Evolutionary conservation across 139 green algal genomes (phyloP), one percentile per base, ranked within the genome.

Genomic region (Eudorina sp.): DNA sequence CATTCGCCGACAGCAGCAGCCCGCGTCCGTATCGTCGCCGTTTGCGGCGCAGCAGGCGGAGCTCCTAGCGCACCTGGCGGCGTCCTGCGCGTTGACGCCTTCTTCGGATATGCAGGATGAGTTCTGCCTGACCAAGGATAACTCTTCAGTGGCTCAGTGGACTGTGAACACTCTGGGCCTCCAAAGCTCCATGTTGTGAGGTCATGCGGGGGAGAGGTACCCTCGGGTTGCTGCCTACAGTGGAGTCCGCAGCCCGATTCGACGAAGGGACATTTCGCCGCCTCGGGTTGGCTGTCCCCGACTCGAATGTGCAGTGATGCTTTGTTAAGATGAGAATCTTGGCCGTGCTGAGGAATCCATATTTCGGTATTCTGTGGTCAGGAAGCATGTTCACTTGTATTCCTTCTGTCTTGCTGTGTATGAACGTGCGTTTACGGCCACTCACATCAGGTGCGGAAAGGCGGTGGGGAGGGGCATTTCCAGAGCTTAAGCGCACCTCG

Each of bases 141-240:
- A 58, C 9, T 36, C 9, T 27, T 55, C 62, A 23, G 60, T 86
- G 5, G 60, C 78, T 0, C n/a, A 64, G 16, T 86, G 80, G 80
- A 46, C 60, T 0, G 80, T 86, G 4, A 73, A 55, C 53, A 75
- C 60, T 1, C 45, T 86, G 41, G 80, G 80, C 60, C 60, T 86
- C 18, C 80, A 86, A 40, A 86, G 80, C 60, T 86, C 80, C 18
- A 86, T 86, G 80, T 43, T 86, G 19, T 86, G 40, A 84, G 29
- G 66, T n/a, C n/a, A n/a, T n/a, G n/a, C n/a, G n/a, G n/a, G n/a
- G n/a, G n/a, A n/a, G n/a, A n/a, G n/a, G n/a, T n/a, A n/a, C n/a
- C n/a, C n/a, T n/a, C n/a, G n/a, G n/a, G n/a, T n/a, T n/a, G n/a
- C n/a, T n/a, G n/a, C n/a, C n/a, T n/a, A n/a, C n/a, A n/a, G n/a